Conservation (phyloP, 2,329 filamentous ascomycete species). For the Colletotrichum cordylinicola region DNA sequence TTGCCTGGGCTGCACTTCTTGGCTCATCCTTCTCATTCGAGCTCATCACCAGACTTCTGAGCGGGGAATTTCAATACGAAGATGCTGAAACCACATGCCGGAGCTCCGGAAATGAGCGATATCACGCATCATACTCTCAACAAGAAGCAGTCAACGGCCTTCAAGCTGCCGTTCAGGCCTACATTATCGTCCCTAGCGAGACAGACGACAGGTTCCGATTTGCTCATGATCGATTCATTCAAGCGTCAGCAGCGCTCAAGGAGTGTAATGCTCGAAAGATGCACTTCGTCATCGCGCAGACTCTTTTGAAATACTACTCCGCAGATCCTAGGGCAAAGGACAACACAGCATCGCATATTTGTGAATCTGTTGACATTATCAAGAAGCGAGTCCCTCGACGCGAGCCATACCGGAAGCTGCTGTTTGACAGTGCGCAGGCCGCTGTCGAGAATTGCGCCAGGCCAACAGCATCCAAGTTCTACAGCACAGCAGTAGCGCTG, state of each 20-base stretch:
- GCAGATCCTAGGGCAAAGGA: slow-evolving; percentile 69
- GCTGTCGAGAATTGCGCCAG: slow-evolving; percentile 84
- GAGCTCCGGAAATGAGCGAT: slow-evolving; percentile 29
- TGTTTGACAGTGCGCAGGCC: slow-evolving; percentile 79
- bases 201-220: slow-evolving; percentile 89
- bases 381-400: slow-evolving; percentile 66
- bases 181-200: slow-evolving; percentile 81
- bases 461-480: slow-evolving; percentile 83
- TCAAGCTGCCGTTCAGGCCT: slow-evolving; percentile 68
- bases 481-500: slow-evolving; percentile 76
- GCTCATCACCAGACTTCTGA: slow-evolving; percentile 78
- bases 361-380: slow-evolving; percentile 77
- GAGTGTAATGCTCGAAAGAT: slow-evolving; percentile 77
- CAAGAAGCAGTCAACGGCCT: slow-evolving; percentile 77
- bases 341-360: slow-evolving; percentile 81
- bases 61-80: slow-evolving; percentile 72
- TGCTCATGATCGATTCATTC: slow-evolving; percentile 85
- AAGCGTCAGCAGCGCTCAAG: slow-evolving; percentile 73
- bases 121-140: slow-evolving; percentile 60
- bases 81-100: slow-evolving; percentile 42
- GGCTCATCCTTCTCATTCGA: slow-evolving; percentile 86
- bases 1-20: slow-evolving; percentile 86
- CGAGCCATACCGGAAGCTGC: slow-evolving; percentile 72
- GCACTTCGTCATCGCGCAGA: slow-evolving; percentile 89
- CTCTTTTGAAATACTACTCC: slow-evolving; percentile 73